phyloP scores from a whole-genome alignment of 352 stramenopile species.

The Pythium rhizo-oryzae region DNA sequence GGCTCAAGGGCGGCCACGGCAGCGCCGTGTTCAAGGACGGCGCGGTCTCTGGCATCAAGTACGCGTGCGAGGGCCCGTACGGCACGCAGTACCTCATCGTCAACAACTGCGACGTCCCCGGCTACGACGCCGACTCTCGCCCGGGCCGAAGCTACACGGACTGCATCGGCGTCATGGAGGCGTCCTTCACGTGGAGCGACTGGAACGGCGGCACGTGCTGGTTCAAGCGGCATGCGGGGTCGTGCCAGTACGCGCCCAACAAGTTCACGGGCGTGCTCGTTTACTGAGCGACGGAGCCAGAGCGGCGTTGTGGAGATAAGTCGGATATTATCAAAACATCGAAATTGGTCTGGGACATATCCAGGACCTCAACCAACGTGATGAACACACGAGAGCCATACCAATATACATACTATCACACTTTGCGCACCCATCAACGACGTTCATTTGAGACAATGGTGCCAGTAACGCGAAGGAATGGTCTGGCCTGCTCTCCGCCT shows the following conservation, averaged over 20 bases:
- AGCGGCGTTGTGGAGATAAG: no score
- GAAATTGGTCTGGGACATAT: neutral
- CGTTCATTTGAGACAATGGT: no score
- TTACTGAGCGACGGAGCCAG: neutral
- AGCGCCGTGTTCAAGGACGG: neutral
- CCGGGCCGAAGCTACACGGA: neutral
- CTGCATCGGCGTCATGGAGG: neutral
- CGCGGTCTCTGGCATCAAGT: neutral
- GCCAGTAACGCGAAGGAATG: no score
- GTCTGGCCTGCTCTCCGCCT: no score
- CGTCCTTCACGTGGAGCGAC: constrained; percentile 3
- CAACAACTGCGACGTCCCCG: neutral
- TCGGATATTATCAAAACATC: neutral
- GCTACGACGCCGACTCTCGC: neutral
- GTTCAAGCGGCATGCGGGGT: neutral
- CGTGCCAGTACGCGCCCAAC: neutral
- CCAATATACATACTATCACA: no score
- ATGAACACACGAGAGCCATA: no score
- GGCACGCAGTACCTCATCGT: neutral
- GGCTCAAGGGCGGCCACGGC: constrained; percentile 41
- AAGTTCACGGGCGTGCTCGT: constrained; percentile 2
- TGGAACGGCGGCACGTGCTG: constrained; percentile 7
- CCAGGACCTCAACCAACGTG: no score
- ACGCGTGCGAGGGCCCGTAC: no score
- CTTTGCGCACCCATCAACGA: no score